A percentile compares a stretch with the other conserved stretches of the same genome.
These are phyloP conservation scores for Syzygium aromaticum DNA, from an alignment of 345 rosid genomes.

Conservation along the genomic window DNA sequence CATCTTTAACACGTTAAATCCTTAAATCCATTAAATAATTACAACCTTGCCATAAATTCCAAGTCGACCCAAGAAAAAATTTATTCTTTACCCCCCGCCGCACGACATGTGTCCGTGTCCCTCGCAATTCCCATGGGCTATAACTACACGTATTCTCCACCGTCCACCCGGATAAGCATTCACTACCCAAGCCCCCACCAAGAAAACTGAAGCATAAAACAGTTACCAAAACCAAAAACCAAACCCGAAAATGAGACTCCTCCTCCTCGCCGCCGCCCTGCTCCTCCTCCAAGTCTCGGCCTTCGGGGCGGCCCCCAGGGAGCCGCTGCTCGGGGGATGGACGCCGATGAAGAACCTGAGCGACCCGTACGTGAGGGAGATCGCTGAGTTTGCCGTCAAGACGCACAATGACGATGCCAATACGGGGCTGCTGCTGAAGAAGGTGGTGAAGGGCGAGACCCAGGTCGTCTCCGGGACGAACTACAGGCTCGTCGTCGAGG, in stretches of 20 bases:
- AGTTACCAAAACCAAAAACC: neutral
- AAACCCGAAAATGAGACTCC: neutral
- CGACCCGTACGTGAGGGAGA: slow-evolving; percentile 34
- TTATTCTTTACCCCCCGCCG: neutral
- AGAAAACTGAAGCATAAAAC: neutral
- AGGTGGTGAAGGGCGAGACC: slow-evolving; percentile 31
- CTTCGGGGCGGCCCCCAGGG: neutral
- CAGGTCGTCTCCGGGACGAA: slow-evolving; percentile 49
- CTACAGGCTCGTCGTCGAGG: slow-evolving; percentile 32
- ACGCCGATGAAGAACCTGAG: slow-evolving; percentile 29
- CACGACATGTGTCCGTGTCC: neutral
- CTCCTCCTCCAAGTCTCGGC: slow-evolving; percentile 2
- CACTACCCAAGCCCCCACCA: neutral
- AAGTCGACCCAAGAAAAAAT: neutral
- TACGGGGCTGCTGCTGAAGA: slow-evolving; percentile 11
- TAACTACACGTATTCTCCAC: neutral
- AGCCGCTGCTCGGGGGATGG: slow-evolving; percentile 31
- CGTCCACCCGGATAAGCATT: neutral
- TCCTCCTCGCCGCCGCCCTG: neutral
- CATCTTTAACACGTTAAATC: neutral
- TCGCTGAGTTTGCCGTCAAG: slow-evolving; percentile 41
- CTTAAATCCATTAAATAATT: neutral
- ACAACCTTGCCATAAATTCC: neutral
- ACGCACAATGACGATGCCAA: slow-evolving; percentile 18
- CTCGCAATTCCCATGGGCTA: neutral